phyloP scores from a whole-genome alignment of 441 rosid genomes.

The Erodium chrysanthum region DNA sequence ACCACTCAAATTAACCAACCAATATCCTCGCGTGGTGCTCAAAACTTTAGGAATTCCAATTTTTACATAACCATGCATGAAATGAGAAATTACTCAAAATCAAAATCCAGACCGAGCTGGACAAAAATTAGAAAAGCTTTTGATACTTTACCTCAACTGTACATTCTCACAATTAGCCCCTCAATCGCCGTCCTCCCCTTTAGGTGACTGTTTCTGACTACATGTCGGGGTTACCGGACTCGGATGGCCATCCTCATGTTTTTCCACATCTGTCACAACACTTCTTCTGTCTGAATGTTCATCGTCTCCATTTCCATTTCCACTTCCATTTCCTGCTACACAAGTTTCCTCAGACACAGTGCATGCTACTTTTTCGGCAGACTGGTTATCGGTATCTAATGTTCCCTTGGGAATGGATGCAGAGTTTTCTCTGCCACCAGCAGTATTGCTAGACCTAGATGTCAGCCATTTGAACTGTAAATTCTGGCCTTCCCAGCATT shows the following conservation, averaged over 20 bases:
- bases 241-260: slow-evolving; percentile 22
- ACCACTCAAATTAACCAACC: slow-evolving; percentile 25
- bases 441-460: slow-evolving; percentile 31
- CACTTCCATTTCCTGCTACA: slow-evolving; percentile 25
- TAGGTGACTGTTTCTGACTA: slow-evolving; percentile 25
- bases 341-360: slow-evolving; percentile 30
- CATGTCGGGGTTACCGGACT: slow-evolving; percentile 18
- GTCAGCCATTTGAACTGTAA: slow-evolving; percentile 64
- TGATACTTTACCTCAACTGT: slow-evolving; percentile 49
- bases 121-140: slow-evolving; percentile 22
- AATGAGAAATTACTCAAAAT: slow-evolving; percentile 20
- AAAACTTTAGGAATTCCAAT: slow-evolving; percentile 23
- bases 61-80: slow-evolving; percentile 27
- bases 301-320: slow-evolving; percentile 32
- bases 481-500: slow-evolving; percentile 68
- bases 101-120: slow-evolving; percentile 23
- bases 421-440: slow-evolving; percentile 26
- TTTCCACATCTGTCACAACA: slow-evolving; percentile 15
- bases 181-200: slow-evolving; percentile 23
- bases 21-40: slow-evolving; percentile 16
- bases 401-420: slow-evolving; percentile 24
- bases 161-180: slow-evolving; percentile 31
- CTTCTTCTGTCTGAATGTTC: slow-evolving; percentile 29
- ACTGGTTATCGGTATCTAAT: slow-evolving; percentile 22
- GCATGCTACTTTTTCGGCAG: slow-evolving; percentile 23